Conservation (phyloP, 139 green algal genomes). For the Coelastrella sp. region DNA sequence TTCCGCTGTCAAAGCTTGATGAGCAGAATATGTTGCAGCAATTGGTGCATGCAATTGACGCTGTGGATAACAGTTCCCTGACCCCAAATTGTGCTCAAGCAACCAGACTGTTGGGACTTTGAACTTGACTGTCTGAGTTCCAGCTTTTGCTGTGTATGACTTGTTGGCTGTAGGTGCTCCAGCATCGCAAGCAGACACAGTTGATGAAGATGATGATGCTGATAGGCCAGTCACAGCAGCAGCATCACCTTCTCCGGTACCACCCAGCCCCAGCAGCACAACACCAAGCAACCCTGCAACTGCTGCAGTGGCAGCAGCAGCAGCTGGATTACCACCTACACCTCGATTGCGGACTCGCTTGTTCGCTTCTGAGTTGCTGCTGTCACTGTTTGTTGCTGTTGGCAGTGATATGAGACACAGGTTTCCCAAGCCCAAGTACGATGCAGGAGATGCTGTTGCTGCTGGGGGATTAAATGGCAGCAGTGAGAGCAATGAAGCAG, state of each 20-base stretch:
- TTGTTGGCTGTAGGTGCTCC: conserved; percentile 23
- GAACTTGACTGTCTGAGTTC: no score
- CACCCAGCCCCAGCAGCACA: background rate
- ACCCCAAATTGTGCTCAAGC: no score
- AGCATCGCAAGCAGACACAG: conserved; percentile 22
- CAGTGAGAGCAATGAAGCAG: no score
- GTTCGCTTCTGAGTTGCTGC: conserved; percentile 81
- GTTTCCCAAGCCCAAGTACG: conserved; percentile 53
- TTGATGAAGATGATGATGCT: conserved; percentile 58
- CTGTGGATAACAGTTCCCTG: no score
- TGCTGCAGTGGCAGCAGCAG: conserved; percentile 1
- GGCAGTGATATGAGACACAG: conserved; percentile 67
- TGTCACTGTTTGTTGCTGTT: conserved; percentile 67
- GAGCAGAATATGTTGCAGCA: no score
- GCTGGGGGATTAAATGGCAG: background rate
- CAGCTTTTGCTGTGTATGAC: background rate
- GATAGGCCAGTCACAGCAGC: background rate
- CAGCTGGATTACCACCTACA: conserved; percentile 28
- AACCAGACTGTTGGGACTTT: no score
- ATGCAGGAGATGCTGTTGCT: background rate
- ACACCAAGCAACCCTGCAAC: background rate
- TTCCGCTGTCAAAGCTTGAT: no score
- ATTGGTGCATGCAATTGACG: no score
- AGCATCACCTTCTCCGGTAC: background rate
- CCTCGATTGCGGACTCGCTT: conserved; percentile 84